These are phyloP conservation scores for Protea cynaroides DNA, from an alignment of 164 flowering plant species.

Conservation along the genomic window DNA sequence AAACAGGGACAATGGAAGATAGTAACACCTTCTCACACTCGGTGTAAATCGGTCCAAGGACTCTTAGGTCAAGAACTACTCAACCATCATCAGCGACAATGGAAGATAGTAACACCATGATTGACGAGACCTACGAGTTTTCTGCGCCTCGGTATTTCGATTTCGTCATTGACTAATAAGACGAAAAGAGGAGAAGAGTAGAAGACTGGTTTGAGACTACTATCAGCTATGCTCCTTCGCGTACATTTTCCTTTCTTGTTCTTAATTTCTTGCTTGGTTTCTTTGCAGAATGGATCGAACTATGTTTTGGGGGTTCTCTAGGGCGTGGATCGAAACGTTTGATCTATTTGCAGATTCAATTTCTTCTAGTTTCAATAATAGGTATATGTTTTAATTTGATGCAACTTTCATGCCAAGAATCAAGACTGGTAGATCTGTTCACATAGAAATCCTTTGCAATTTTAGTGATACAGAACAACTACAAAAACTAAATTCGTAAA, in stretches of 20 bases:
- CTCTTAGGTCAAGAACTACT: not conserved
- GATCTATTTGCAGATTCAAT: not conserved
- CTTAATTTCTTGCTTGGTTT: not conserved
- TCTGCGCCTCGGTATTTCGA: slow-evolving; percentile 77
- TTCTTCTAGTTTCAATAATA: not conserved
- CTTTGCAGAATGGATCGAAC: not conserved
- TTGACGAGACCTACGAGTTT: slow-evolving; percentile 76
- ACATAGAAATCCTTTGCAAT: slow-evolving; percentile 52
- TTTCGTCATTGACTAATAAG: slow-evolving; percentile 56
- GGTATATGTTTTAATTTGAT: slow-evolving; percentile 2
- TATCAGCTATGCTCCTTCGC: slow-evolving; percentile 74
- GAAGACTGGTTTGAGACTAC: slow-evolving; percentile 79
- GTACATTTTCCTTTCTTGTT: slow-evolving; percentile 36
- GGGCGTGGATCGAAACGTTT: not conserved
- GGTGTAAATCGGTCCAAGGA: not conserved
- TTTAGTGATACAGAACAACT: slow-evolving; percentile 50
- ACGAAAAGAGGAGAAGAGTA: slow-evolving; percentile 48
- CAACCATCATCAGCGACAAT: slow-evolving; percentile 3
- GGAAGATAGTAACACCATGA: slow-evolving; percentile 12
- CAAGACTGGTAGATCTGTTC: slow-evolving; percentile 51
- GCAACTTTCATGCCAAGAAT: slow-evolving; percentile 86
- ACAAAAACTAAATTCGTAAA: slow-evolving; percentile 29
- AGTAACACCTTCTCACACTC: slow-evolving; percentile 8
- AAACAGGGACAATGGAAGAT: too few species aligned
- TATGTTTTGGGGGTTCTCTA: not conserved